phyloP scores from a whole-genome alignment of 2,329 filamentous ascomycete genomes.

The Thelonectria rubi region DNA sequence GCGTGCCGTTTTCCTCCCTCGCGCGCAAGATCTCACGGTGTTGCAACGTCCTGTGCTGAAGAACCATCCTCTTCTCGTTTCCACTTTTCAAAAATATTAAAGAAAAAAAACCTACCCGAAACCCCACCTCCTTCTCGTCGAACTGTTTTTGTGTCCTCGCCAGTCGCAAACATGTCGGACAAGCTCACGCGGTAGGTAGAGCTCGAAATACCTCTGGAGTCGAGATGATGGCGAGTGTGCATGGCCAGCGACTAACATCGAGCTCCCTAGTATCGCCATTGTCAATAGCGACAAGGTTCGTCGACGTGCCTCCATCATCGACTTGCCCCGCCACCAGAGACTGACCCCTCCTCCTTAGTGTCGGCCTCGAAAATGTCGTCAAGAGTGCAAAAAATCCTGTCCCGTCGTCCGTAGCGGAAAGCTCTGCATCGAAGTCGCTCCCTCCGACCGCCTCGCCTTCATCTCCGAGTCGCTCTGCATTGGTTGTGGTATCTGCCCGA shows the following conservation, averaged over 20 bases:
- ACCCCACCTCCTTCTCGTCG: slow-evolving; percentile 30
- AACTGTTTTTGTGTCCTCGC: slow-evolving; percentile 27
- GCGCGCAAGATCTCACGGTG: slow-evolving; percentile 30
- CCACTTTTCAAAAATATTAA: slow-evolving; percentile 31
- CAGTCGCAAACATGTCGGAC: slow-evolving; percentile 76
- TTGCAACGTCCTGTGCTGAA: slow-evolving; percentile 23
- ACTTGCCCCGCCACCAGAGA: slow-evolving; percentile 41
- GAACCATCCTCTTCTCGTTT: slow-evolving; percentile 17
- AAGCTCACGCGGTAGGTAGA: slow-evolving; percentile 86
- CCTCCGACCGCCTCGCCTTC: slow-evolving; percentile 93
- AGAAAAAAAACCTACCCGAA: slow-evolving; percentile 31
- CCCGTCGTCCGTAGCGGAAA: slow-evolving; percentile 97
- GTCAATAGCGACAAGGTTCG: slow-evolving; percentile 96
- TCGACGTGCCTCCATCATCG: slow-evolving; percentile 25
- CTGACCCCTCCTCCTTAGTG: slow-evolving; percentile 48
- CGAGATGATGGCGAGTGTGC: background rate
- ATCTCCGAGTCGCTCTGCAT: slow-evolving; percentile 97
- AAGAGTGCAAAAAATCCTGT: slow-evolving; percentile 99
- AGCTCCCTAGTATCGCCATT: slow-evolving; percentile 84
- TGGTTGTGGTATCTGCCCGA: slow-evolving; percentile 98
- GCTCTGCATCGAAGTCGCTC: slow-evolving; percentile 92
- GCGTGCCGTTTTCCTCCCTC: slow-evolving; percentile 33
- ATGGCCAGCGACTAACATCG: slow-evolving; percentile 37
- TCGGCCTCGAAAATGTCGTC: slow-evolving; percentile 80
- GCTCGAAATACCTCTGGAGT: background rate